Percentiles rank a stretch among this genome's conserved stretches.
Evolutionary conservation across 257 asterid species (phyloP).

Genomic region (Solanum lycopersicoides): DNA sequence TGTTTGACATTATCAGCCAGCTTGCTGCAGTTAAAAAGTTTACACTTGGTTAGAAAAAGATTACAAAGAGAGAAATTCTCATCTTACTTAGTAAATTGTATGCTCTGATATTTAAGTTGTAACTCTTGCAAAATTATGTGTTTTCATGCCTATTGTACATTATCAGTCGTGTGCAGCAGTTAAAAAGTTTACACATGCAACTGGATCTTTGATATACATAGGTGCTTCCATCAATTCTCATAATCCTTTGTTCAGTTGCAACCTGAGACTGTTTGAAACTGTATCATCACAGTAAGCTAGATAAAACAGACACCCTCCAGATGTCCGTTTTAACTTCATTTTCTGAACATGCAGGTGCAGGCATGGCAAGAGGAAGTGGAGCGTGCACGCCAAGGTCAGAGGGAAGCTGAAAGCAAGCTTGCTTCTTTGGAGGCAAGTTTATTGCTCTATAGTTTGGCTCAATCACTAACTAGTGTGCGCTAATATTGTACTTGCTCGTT

Average conservation of each 20-base stretch:
- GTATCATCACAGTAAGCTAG: not conserved
- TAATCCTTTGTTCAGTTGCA: not conserved
- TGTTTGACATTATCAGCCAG: not conserved
- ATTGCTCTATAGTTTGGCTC: not conserved
- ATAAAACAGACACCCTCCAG: not conserved
- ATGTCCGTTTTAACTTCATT: constrained; percentile 14
- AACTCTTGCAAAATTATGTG: not conserved
- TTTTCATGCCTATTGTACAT: not conserved
- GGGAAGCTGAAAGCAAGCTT: constrained; percentile 95
- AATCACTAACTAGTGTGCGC: not conserved
- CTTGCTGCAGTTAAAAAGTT: not conserved
- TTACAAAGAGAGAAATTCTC: not conserved
- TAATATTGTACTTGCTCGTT: not conserved
- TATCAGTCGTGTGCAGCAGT: not conserved
- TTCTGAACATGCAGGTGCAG: constrained; percentile 54
- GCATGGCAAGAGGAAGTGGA: constrained; percentile 99
- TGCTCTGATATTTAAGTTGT: not conserved
- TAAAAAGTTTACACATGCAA: not conserved
- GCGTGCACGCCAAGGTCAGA: constrained; percentile 92
- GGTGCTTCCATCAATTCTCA: not conserved
- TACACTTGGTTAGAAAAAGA: not conserved
- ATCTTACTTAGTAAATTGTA: not conserved
- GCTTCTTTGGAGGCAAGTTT: constrained; percentile 89
- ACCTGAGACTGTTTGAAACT: not conserved
- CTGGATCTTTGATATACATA: not conserved